A percentile compares a stretch with the other conserved stretches of the same genome.
These are phyloP conservation scores for Penicillium nucicola DNA, from an alignment of 495 filamentous ascomycete species.

Conservation along the genomic window DNA sequence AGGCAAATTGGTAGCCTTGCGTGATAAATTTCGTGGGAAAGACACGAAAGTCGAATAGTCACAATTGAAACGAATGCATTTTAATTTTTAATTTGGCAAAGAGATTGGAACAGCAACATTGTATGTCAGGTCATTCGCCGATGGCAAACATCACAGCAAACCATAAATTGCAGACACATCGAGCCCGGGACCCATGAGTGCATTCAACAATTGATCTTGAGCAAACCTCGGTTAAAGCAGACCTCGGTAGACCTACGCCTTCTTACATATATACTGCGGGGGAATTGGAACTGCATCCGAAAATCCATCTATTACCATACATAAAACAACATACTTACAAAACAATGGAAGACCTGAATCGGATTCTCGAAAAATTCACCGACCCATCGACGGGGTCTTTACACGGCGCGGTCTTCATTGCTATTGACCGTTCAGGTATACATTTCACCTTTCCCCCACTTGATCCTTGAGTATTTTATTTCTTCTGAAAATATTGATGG, in stretches of 20 bases:
- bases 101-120: neutral
- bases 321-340: no score
- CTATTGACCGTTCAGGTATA: conserved; percentile 6
- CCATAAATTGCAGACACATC: no score
- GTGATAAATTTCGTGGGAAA: conserved; percentile 37
- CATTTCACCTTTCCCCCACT: no score
- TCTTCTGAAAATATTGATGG: no score
- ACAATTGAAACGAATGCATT: neutral
- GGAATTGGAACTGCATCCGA: neutral
- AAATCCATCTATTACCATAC: no score
- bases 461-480: no score
- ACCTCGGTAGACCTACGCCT: neutral
- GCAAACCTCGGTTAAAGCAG: neutral
- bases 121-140: neutral
- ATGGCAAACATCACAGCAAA: no score
- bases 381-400: conserved; percentile 6
- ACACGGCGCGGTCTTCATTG: conserved; percentile 7
- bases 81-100: neutral
- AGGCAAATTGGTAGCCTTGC: conserved; percentile 37
- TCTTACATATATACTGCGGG: neutral
- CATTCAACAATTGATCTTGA: neutral
- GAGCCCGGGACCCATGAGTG: no score
- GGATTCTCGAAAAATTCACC: conserved; percentile 2
- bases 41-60: conserved; percentile 40
- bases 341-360: neutral